A percentile compares a stretch with the other conserved stretches of the same genome.
Conservation (phyloP, 1,139 yeast genomes). For the Spencermartinsiella ligniputridi region DNA sequence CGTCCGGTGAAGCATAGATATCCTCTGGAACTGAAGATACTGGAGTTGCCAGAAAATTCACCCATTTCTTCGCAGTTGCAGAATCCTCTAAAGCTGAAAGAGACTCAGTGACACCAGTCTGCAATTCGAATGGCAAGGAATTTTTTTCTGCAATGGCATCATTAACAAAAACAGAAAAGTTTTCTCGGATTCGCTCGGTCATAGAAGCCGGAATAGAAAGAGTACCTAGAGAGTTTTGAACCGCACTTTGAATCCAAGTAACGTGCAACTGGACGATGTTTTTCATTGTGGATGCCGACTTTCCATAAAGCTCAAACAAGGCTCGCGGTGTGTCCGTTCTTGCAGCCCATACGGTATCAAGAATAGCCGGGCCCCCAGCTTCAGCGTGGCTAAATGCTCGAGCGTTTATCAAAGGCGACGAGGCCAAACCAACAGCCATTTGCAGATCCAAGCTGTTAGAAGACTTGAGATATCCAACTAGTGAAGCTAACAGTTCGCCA, state of each 20-base stretch:
- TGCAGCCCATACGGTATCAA: conserved; percentile 20
- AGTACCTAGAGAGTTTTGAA: conserved; percentile 20
- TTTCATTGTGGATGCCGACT: conserved; percentile 13
- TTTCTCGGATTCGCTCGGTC: conserved; percentile 14
- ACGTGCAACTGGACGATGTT: conserved; percentile 22
- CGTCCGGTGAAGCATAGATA: neutral
- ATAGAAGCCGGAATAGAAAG: conserved; percentile 23
- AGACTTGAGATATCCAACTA: conserved; percentile 14
- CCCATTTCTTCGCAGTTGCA: conserved; percentile 11
- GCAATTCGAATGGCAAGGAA: conserved; percentile 8
- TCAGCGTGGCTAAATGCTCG: conserved; percentile 21
- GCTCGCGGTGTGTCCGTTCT: conserved; percentile 6
- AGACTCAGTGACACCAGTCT: conserved; percentile 10
- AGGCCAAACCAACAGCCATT: conserved; percentile 18
- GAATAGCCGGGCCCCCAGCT: conserved; percentile 19
- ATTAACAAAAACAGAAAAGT: conserved; percentile 18
- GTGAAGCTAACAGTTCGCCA: conserved; percentile 16
- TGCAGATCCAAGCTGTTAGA: conserved; percentile 11
- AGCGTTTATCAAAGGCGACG: conserved; percentile 20
- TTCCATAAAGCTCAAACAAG: conserved; percentile 5
- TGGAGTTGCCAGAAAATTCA: conserved; percentile 4
- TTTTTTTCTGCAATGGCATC: conserved; percentile 13
- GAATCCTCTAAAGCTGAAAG: conserved; percentile 12
- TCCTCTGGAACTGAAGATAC: neutral
- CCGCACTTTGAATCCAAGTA: conserved; percentile 23